Evolutionary conservation across 2,329 filamentous ascomycete genomes (phyloP), one percentile per base, ranked within the genome.

Genomic region (Chrysosporium keratinophilum): DNA sequence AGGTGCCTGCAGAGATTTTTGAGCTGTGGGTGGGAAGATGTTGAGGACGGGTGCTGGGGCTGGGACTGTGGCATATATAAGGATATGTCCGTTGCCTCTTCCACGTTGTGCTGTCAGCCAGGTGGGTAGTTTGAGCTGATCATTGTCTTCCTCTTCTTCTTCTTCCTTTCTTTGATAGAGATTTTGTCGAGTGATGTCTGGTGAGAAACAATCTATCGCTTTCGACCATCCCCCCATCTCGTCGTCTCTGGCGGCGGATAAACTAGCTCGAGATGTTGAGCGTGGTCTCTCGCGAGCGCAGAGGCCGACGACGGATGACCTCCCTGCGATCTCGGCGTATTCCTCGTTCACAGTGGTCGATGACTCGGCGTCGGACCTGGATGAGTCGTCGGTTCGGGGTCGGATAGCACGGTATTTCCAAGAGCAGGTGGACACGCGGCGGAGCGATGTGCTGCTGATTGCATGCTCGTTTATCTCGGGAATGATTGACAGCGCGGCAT

Each of bases 381-480:
- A 55, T 6, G 23, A 28, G 23, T n/a, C 5, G 37, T 52, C 48
- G 14, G 31, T 31, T 9, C 17, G n/a, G 17, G 35, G 41, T n/a
- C 43, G 55, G 5, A 5, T 56, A 17, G 14, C 31, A 41, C 40
- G 47, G n/a, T 54, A 58, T 39, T 52, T 59, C 34, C 54, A 45
- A 34, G 49, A 55, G 44, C 54, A 58, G 10, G 48, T 59, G 5
- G 56, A 58, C 43, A 47, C 56, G 10, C 4, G 34, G 4, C 49
- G 47, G 20, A 53, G 37, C 5, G 56, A 59, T 28, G 35, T 58
- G 34, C 43, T 59, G 10, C 28, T 59, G 35, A 51, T 59, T 19
- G 46, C 39, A 10, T 59, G 58, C 39, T 56, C 58, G n/a, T 59
- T 59, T 37, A 44, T 54, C 19, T 58, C 56, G 5, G 58, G 56